phyloP scores from a whole-genome alignment of 805 yeast genomes.

The Teunomyces panamensis region DNA sequence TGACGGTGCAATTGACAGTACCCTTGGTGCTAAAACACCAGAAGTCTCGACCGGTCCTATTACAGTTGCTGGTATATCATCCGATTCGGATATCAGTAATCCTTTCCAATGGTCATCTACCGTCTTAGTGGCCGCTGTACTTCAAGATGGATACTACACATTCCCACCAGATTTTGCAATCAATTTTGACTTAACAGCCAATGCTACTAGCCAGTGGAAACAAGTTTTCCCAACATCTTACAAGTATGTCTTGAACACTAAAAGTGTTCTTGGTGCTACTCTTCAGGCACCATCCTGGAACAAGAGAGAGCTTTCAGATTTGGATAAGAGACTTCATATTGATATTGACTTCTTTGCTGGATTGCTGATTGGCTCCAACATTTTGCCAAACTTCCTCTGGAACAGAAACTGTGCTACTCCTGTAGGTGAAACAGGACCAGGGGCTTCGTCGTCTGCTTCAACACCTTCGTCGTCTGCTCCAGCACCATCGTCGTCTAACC shows the following conservation, averaged over 20 bases:
- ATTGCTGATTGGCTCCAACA: slow-evolving; percentile 8
- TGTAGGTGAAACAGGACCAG: neutral
- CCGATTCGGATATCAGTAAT: slow-evolving; percentile 9
- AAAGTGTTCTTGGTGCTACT: neutral
- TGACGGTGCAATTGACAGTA: neutral
- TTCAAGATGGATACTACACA: slow-evolving; percentile 12
- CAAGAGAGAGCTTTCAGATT: slow-evolving; percentile 8
- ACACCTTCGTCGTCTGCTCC: neutral
- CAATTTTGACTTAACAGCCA: slow-evolving; percentile 11
- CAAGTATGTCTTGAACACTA: neutral
- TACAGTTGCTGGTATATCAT: slow-evolving; percentile 11
- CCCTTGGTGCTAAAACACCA: neutral
- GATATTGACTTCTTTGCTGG: slow-evolving; percentile 7
- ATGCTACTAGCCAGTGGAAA: slow-evolving; percentile 1
- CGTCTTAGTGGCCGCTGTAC: slow-evolving; percentile 13
- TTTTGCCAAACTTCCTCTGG: slow-evolving; percentile 18
- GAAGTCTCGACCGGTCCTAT: neutral
- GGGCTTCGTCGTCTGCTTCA: neutral
- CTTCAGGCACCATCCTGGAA: slow-evolving; percentile 1
- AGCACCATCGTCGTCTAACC: neutral
- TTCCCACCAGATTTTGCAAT: slow-evolving; percentile 16
- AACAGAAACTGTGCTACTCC: slow-evolving; percentile 7
- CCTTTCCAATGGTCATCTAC: slow-evolving; percentile 16
- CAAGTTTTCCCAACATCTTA: slow-evolving; percentile 8
- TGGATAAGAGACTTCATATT: slow-evolving; percentile 5